These are phyloP conservation scores for Alternaria hordeiaustralica DNA, from an alignment of 2,329 filamentous ascomycete genomes.

Conservation along the genomic window DNA sequence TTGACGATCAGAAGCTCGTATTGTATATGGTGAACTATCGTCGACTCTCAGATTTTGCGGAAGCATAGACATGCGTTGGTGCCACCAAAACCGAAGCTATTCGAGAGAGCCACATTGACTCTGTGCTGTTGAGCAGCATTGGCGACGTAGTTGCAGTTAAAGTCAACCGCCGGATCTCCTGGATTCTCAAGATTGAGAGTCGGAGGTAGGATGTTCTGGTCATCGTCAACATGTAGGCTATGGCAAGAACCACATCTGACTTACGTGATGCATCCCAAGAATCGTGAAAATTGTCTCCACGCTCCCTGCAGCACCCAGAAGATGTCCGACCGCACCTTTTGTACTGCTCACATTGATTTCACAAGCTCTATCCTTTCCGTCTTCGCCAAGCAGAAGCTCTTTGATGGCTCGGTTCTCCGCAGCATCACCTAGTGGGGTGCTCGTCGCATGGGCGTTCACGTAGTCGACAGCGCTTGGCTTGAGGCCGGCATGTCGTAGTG, in stretches of 20 bases:
- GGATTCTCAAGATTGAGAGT: constrained; percentile 80
- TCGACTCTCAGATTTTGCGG: constrained; percentile 47
- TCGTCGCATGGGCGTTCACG: constrained; percentile 94
- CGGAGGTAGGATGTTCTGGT: constrained; percentile 78
- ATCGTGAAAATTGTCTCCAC: constrained; percentile 88
- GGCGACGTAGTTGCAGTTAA: constrained; percentile 86
- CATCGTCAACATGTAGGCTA: constrained; percentile 14
- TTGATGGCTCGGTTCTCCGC: constrained; percentile 88
- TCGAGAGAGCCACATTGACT: constrained; percentile 80
- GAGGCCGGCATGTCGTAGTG: constrained; percentile 74
- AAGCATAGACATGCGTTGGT: constrained; percentile 94
- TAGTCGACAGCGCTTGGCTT: constrained; percentile 79
- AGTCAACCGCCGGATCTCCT: constrained; percentile 64
- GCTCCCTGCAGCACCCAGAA: constrained; percentile 89
- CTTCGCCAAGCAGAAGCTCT: constrained; percentile 74
- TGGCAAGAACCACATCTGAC: constrained; percentile 35
- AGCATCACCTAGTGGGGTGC: constrained; percentile 81
- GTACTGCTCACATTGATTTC: constrained; percentile 88
- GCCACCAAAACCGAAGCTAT: constrained; percentile 97
- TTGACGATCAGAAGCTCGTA: not conserved
- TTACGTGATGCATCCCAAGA: constrained; percentile 77
- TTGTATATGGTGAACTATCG: not conserved
- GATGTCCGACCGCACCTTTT: constrained; percentile 90
- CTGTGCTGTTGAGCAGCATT: constrained; percentile 70
- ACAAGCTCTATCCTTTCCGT: constrained; percentile 66